phyloP scores from a whole-genome alignment of 1,284 basidiomycete species.

The Ceratobasidium theobromae region DNA sequence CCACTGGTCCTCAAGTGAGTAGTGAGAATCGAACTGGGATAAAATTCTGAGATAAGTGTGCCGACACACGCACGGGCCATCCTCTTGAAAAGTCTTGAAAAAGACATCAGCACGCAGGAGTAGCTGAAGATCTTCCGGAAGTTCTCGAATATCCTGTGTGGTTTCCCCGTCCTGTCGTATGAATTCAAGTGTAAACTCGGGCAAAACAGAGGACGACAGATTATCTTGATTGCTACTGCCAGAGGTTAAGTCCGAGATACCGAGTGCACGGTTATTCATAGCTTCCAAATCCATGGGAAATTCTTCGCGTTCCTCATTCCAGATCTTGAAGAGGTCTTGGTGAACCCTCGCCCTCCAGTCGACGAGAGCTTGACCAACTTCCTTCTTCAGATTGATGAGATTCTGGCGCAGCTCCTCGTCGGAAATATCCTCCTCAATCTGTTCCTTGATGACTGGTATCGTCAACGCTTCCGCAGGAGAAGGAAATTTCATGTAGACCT shows the following conservation, averaged over 20 bases:
- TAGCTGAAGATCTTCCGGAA: background rate
- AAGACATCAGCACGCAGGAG: background rate
- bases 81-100: background rate
- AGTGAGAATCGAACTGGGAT: background rate
- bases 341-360: background rate
- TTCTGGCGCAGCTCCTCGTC: background rate
- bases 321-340: background rate
- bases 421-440: background rate
- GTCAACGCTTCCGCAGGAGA: background rate
- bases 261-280: background rate
- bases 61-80: background rate
- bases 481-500: background rate
- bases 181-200: background rate
- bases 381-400: background rate
- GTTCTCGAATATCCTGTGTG: background rate
- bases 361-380: background rate
- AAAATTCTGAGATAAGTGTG: background rate
- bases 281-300: background rate
- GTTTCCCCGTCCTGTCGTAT: background rate
- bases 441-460: background rate
- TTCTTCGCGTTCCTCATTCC: background rate
- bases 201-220: background rate
- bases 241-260: background rate
- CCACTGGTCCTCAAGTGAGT: background rate
- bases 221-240: background rate